Evolutionary conservation across 2,329 filamentous ascomycete species (phyloP), one percentile per base, ranked within the genome.

Genomic region (Metarhizium humberi): DNA sequence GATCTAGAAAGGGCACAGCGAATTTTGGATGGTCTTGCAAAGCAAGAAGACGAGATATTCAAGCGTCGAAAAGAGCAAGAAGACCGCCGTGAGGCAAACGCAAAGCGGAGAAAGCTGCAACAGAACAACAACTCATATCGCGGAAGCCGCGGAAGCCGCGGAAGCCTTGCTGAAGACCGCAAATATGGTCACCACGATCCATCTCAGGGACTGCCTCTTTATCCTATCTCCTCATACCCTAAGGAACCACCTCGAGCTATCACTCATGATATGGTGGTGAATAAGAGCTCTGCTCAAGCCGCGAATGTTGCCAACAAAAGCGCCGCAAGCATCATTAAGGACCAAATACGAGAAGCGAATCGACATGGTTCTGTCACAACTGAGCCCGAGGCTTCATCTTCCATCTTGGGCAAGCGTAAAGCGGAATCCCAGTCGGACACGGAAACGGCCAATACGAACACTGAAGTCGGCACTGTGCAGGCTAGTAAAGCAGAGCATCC

Each of bases 1-100:
- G 88, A 97, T 67, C 80, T 99, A 56, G 82, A 85, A 56, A 83
- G 88, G 63, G 92, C 91, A 10, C 94, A 99, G 67, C 78, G 87
- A 62, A 97, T 99, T 65, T 76, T 99, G 51, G 80, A 87, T 63
- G 92, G 91, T 1, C 79, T 99, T 20, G 94, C 90, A 1, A 92
- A 88, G 69, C 90, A 96, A 70, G 94, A 99, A 74, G 90, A 95
- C 69, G 85, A 84, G 14, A 99, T 99, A 56, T 99, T 99, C 73
- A 85, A 85, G 64, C 85, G 90, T 59, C 84, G 95, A 62, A 90
- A 90, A 67, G 87, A 96, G 69, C 82, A 84, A 1, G 92, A 96
- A 59, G 89, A 96, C 57, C 84, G 88, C 58, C 85, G 87, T 58
- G 88, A 92, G 63, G 90, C 89, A 43, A 86, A 86, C 62, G 81